Evolutionary conservation across 2,329 filamentous ascomycete species (phyloP).

Genomic region (Curvularia hawaiiensis): DNA sequence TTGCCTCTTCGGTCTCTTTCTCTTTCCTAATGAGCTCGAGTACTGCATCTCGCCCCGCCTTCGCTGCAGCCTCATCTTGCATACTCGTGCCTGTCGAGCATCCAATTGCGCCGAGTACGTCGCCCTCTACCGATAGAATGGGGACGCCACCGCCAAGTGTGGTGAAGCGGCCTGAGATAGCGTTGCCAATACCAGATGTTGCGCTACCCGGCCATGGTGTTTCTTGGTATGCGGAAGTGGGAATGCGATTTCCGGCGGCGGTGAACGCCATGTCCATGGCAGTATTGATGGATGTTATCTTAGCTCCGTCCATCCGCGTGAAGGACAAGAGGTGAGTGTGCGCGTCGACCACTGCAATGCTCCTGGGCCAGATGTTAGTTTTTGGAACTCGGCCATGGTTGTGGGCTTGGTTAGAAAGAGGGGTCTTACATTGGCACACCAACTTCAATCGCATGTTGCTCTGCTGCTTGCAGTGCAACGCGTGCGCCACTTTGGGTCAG

Average conservation of each 20-base stretch:
- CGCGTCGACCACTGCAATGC: conserved; percentile 54
- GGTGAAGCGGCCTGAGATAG: conserved; percentile 56
- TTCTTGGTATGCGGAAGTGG: conserved; percentile 58
- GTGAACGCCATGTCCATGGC: conserved; percentile 66
- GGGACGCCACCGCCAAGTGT: conserved; percentile 60
- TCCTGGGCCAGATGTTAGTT: conserved; percentile 38
- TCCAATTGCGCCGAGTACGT: conserved; percentile 58
- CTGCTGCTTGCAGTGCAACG: conserved; percentile 35
- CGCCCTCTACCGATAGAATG: conserved; percentile 52
- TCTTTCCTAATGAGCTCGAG: conserved; percentile 32
- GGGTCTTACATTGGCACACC: conserved; percentile 41
- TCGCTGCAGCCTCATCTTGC: conserved; percentile 58
- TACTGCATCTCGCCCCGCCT: conserved; percentile 57
- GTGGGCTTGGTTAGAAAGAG: neutral
- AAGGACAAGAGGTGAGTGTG: conserved; percentile 53
- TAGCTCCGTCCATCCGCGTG: conserved; percentile 53
- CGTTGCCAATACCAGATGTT: conserved; percentile 55
- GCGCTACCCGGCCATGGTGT: conserved; percentile 56
- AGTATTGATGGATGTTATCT: conserved; percentile 61
- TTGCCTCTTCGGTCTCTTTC: conserved; percentile 21
- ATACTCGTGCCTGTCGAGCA: conserved; percentile 59
- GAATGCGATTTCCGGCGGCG: conserved; percentile 57
- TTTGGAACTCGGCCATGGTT: neutral
- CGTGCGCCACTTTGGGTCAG: conserved; percentile 40
- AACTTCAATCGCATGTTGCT: conserved; percentile 32